Base-by-base conservation (phyloP, 2,329 filamentous ascomycete genomes). In the Colletotrichum cordylinicola region DNA sequence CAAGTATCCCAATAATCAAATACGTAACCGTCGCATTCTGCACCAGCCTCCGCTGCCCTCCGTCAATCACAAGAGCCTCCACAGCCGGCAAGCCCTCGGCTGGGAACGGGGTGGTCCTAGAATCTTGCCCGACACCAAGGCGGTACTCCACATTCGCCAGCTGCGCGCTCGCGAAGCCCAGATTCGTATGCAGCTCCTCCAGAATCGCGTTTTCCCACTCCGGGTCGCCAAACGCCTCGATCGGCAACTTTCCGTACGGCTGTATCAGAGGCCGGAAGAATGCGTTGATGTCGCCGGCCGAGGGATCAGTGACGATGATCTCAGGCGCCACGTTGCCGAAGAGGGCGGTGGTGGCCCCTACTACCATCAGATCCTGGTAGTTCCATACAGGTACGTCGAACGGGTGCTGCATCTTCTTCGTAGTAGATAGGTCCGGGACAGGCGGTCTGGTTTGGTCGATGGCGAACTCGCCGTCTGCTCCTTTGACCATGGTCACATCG, bases 131-230 rank as follows among this genome's bases (percentile, higher is more conserved):
- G 10, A 65, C 37, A 2, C 4, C 18, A 8, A 62, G 10, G 6
- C 70, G 70, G n/a, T 69, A 62, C n/a, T 73, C 65, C 15, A 73
- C 9, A 21, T 69, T 73, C 21, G 15, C 35, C 12, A 69, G 64
- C 39, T 73, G 70, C 12, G 70, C 70, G 2, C 52, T 61, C 6
- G 65, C 29, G 24, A 73, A 68, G 1, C 52, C 55, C 5, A 61
- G 15, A 13, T 69, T 68, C 3, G 31, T n/a, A 2, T 73, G n/a
- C n/a, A 73, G 21, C 8, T 27, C 65, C 18, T 39, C 15, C 13
- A 72, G 55, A 16, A 68, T 29, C 13, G 37, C 8, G 35, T 37
- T 21, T 8, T 73, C 65, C n/a, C 21, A 52, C 7, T 8, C 56
- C 16, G 65, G 37, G 12, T 73, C 65, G n/a, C 70, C 65, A 5